These are phyloP conservation scores for Pseudozyma flocculosa DNA, from an alignment of 1,284 basidiomycete genomes.

Conservation along the genomic window DNA sequence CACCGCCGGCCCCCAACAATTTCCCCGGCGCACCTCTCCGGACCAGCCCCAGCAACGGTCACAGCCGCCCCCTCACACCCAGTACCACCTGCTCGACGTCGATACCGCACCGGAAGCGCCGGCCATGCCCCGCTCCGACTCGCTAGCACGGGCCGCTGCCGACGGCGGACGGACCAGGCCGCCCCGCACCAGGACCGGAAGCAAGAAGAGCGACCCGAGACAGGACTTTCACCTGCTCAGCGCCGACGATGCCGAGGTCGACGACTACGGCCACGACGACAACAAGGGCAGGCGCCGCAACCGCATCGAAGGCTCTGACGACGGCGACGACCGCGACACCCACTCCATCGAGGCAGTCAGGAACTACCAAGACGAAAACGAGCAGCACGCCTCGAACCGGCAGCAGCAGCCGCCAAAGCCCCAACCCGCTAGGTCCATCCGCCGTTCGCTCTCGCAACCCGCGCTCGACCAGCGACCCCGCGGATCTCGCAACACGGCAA, in stretches of 20 bases:
- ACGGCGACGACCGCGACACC: background rate
- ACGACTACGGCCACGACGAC: background rate
- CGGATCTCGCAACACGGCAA: too few species aligned
- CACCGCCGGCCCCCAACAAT: too few species aligned
- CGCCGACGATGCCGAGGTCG: background rate
- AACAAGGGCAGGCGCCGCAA: slow-evolving; percentile 1
- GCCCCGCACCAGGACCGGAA: background rate
- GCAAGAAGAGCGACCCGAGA: background rate
- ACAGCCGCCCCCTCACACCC: too few species aligned
- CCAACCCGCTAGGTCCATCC: too few species aligned
- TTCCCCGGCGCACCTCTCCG: too few species aligned
- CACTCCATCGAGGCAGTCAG: slow-evolving; percentile 25
- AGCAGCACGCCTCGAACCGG: background rate
- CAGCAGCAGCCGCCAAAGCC: too few species aligned
- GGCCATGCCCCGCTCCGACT: background rate
- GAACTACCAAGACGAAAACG: slow-evolving; percentile 11
- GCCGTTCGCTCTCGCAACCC: slow-evolving; percentile 1
- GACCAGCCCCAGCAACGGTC: too few species aligned
- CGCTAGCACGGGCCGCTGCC: background rate
- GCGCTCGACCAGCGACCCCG: background rate
- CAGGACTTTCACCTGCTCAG: background rate
- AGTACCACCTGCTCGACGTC: background rate
- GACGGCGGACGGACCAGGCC: background rate
- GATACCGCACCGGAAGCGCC: background rate
- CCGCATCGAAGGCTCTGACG: too few species aligned